A percentile compares a stretch with the other conserved stretches of the same genome.
These are phyloP conservation scores for Phytophthora hibernalis DNA, from an alignment of 352 stramenopile genomes.

Conservation along the genomic window DNA sequence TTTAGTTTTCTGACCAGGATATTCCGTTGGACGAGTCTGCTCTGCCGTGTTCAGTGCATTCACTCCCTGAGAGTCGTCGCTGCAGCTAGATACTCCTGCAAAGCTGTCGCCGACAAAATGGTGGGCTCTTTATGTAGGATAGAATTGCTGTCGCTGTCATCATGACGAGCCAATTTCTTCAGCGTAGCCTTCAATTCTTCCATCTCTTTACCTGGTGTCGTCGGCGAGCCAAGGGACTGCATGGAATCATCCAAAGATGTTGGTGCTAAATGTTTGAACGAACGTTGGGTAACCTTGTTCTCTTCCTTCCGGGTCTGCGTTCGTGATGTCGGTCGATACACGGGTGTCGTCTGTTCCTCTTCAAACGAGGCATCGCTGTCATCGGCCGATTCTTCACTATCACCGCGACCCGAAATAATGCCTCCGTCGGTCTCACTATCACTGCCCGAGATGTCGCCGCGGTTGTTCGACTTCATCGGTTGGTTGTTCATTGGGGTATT, in stretches of 20 bases:
- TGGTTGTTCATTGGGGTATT: slow-evolving; percentile 8
- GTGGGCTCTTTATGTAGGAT: slow-evolving; percentile 8
- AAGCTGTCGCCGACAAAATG: slow-evolving; percentile 21
- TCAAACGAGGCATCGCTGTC: slow-evolving; percentile 20
- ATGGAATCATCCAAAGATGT: slow-evolving; percentile 20
- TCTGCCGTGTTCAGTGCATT: slow-evolving; percentile 18
- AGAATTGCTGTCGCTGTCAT: slow-evolving; percentile 27
- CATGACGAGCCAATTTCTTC: slow-evolving; percentile 58
- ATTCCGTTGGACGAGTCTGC: slow-evolving; percentile 36
- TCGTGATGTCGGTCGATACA: slow-evolving; percentile 13
- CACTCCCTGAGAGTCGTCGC: slow-evolving; percentile 25
- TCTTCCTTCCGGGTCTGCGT: background rate
- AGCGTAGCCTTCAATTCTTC: slow-evolving; percentile 77
- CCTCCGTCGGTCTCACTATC: slow-evolving; percentile 27
- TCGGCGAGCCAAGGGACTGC: slow-evolving; percentile 35
- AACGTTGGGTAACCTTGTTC: slow-evolving; percentile 4
- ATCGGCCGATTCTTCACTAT: slow-evolving; percentile 6
- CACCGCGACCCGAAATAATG: slow-evolving; percentile 5
- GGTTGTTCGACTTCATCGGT: slow-evolving; percentile 18
- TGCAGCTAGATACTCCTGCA: slow-evolving; percentile 41
- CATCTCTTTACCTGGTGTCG: slow-evolving; percentile 62
- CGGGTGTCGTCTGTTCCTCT: slow-evolving; percentile 1
- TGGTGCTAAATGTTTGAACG: slow-evolving; percentile 5
- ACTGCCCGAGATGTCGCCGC: slow-evolving; percentile 14
- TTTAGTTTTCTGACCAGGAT: slow-evolving; percentile 20